Conservation (phyloP, 2,329 filamentous ascomycete species). For the Trichoderma lentiforme region DNA sequence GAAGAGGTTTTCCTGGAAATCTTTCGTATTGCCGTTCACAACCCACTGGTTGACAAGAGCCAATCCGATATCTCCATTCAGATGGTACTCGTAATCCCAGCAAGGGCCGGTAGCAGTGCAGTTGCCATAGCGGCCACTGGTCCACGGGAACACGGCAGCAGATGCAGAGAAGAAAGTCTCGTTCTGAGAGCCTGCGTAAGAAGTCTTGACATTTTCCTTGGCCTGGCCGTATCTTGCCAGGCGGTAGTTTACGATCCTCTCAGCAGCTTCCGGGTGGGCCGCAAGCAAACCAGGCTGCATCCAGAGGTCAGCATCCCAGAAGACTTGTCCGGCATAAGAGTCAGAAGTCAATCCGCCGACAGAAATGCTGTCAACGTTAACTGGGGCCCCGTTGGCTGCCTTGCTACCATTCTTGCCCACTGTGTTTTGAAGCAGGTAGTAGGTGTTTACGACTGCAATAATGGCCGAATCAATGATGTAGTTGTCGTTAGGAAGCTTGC, state of each 20-base stretch:
- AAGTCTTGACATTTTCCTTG: conserved; percentile 56
- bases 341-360: conserved; percentile 30
- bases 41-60: conserved; percentile 27
- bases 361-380: conserved; percentile 29
- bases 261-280: conserved; percentile 26
- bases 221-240: conserved; percentile 45
- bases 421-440: conserved; percentile 54
- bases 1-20: conserved; percentile 40
- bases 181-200: conserved; percentile 44
- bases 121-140: conserved; percentile 62
- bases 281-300: conserved; percentile 28
- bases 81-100: conserved; percentile 68
- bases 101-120: conserved; percentile 59
- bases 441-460: conserved; percentile 51
- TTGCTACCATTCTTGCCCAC: conserved; percentile 38
- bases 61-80: conserved; percentile 67
- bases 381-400: conserved; percentile 43
- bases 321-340: conserved; percentile 30
- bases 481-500: conserved; percentile 53
- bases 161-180: conserved; percentile 51
- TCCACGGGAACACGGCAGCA: conserved; percentile 59
- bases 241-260: conserved; percentile 28
- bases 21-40: conserved; percentile 24
- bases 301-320: conserved; percentile 32
- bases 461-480: conserved; percentile 55